Conservation (phyloP, 2,329 filamentous ascomycete species). For the Hirsutella minnesotensis region DNA sequence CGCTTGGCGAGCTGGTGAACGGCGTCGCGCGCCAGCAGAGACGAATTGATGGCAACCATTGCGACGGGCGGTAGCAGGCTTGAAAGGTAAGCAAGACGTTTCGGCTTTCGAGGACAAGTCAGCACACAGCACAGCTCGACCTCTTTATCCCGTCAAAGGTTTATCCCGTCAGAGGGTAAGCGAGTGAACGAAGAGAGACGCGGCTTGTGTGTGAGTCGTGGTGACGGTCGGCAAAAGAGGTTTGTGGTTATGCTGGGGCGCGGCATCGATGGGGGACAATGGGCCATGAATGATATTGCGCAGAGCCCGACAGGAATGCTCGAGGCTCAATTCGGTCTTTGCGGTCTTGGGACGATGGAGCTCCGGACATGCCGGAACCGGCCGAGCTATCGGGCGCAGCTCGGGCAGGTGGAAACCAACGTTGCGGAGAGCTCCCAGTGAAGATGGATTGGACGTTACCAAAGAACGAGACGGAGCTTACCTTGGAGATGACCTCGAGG, state of each 20-base stretch:
- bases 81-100: not conserved
- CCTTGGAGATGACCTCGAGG: too few relatives aligned
- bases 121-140: not conserved
- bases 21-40: constrained; percentile 20
- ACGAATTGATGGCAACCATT: constrained; percentile 29
- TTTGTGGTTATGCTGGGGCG: not conserved
- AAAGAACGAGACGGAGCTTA: too few relatives aligned
- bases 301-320: not conserved
- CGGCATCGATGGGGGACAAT: not conserved
- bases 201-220: not conserved
- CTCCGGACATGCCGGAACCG: not conserved
- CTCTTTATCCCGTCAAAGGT: not conserved
- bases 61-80: constrained; percentile 14
- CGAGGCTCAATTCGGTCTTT: not conserved
- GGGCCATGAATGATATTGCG: not conserved
- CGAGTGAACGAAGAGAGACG: not conserved
- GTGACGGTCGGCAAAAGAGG: not conserved
- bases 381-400: not conserved
- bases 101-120: not conserved
- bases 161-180: too few relatives aligned
- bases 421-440: not conserved
- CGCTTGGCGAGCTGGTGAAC: constrained; percentile 27
- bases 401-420: not conserved
- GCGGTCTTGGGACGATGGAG: not conserved
- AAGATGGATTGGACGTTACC: too few relatives aligned